Evolutionary conservation across 2,329 filamentous ascomycete species (phyloP).

Genomic region (Penicillium verrucosum): DNA sequence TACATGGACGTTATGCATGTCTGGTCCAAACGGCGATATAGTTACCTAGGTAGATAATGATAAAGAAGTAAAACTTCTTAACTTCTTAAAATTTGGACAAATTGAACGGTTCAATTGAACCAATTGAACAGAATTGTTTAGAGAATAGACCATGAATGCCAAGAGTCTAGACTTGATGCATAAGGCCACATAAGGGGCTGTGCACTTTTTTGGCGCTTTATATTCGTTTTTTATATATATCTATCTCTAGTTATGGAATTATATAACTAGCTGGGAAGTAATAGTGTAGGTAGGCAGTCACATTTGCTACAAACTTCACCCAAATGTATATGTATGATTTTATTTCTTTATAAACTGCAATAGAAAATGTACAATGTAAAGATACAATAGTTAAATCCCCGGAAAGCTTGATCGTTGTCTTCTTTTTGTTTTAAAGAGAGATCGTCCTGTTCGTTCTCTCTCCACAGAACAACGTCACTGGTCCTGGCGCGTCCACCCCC

Average conservation of each 20-base stretch:
- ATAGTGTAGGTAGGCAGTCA: background rate
- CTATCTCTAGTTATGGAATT: too few species aligned
- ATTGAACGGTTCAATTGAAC: too few species aligned
- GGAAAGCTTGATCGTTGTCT: background rate
- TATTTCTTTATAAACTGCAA: background rate
- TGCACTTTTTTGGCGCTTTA: background rate
- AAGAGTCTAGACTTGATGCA: conserved; percentile 1
- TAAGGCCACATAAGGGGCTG: conserved; percentile 1
- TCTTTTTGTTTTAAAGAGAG: background rate
- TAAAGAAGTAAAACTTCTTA: background rate
- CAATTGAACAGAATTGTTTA: too few species aligned
- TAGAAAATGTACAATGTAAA: background rate
- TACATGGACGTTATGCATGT: conserved; percentile 12
- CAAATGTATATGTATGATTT: background rate
- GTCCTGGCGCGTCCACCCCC: conserved; percentile 14
- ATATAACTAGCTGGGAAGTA: background rate
- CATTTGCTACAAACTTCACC: background rate
- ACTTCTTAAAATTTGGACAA: background rate
- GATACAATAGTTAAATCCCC: background rate
- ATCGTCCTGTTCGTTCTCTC: conserved; percentile 4
- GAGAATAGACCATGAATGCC: background rate
- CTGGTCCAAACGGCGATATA: conserved; percentile 8
- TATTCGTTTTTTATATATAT: background rate
- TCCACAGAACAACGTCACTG: conserved; percentile 23
- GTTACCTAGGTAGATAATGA: background rate